phyloP scores from a whole-genome alignment of 176 grass and related monocot genomes.

The Ampelocalamus luodianensis region DNA sequence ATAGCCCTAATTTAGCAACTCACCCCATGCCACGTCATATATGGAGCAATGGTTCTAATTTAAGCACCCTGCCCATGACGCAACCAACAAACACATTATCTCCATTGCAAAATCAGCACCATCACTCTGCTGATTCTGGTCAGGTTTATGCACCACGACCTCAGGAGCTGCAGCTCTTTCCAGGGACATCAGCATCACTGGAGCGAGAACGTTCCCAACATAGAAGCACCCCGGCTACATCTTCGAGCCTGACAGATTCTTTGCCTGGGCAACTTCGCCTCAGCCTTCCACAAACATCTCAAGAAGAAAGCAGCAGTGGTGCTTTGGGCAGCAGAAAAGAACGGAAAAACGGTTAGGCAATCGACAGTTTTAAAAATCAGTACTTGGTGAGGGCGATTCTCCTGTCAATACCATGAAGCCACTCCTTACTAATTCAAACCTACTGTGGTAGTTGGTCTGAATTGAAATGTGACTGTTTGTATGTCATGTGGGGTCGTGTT shows the following conservation, averaged over 20 bases:
- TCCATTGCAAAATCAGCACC: conserved; percentile 35
- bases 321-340: conserved; percentile 24
- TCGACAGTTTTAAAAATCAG: background rate
- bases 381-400: background rate
- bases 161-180: conserved; percentile 80
- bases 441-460: background rate
- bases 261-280: conserved; percentile 58
- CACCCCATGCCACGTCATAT: conserved; percentile 30
- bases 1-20: conserved; percentile 17
- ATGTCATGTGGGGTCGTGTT: too few relatives aligned
- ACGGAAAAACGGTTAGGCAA: background rate
- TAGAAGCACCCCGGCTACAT: conserved; percentile 39
- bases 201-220: conserved; percentile 6
- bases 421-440: background rate
- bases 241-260: conserved; percentile 40
- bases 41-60: conserved; percentile 34
- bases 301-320: conserved; percentile 41
- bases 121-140: conserved; percentile 32
- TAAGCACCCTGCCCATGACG: conserved; percentile 9
- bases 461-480: conserved; percentile 16
- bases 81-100: conserved; percentile 5
- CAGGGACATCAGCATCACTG: conserved; percentile 27
- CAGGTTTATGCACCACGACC: conserved; percentile 26
- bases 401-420: conserved; percentile 49
- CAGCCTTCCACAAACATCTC: conserved; percentile 50